Evolutionary conservation across 768 basidiomycete species (phyloP), one percentile per base, ranked within the genome.

Genomic region (Hericium alpestre): DNA sequence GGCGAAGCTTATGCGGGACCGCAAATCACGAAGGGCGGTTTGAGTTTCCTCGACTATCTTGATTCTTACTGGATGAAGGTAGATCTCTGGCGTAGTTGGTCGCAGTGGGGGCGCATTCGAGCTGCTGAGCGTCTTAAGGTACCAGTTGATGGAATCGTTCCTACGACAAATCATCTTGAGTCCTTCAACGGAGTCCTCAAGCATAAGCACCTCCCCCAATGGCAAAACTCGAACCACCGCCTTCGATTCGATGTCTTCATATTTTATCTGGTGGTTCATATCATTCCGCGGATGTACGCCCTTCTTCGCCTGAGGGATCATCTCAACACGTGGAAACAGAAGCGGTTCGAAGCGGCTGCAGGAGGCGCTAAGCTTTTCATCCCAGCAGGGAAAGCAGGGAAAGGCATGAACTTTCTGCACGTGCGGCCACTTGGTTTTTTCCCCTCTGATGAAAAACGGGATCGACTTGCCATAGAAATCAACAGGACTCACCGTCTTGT

Each of bases 151-250:
- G 64, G 61, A 2, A 65, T 76, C 2, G 27, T 74, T 6, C 63
- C 70, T 0, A 75, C 74, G 4, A 74, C 72, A 22, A 75, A 75
- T 49, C 72, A 74, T 54, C 66, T 75, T 8, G 72, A 76, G 58
- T 67, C 70, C 1, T 73, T 75, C 62, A 75, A 75, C 52, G 60
- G 66, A 4, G 41, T 68, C 12, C 58, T 75, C 1, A 74, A 76
- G 60, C 49, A 59, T 1, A 70, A 67, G 38, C 59, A 72, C 48
- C 22, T 74, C 0, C 61, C 32, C 0, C 62, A 57, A 25, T 67
- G 62, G 63, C 66, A 68, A 39, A 63, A 62, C 11, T 62, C 59
- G 23, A 71, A 71, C 2, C 60, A 60, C 4, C 62, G 67, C 4
- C 65, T 74, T 9, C 68, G 71, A 0, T 61, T 68, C 27, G 70